phyloP scores from a whole-genome alignment of 2,329 filamentous ascomycete species.

The Pyrenophora tritici-repentis region DNA sequence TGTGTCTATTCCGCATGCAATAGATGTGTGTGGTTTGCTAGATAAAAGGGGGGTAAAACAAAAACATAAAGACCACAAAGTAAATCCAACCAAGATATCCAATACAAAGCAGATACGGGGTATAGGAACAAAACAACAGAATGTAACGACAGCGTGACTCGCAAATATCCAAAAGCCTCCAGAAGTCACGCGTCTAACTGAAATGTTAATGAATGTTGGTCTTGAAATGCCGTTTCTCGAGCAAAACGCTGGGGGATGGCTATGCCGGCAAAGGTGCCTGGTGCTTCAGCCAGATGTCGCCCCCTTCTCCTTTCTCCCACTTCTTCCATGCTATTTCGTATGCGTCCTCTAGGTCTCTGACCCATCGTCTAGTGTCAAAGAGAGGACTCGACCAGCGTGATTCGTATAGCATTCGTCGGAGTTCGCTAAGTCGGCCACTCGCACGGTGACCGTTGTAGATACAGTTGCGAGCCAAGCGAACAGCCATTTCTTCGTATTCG shows the following conservation, averaged over 20 bases:
- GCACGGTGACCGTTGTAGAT: conserved; percentile 40
- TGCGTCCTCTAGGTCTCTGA: conserved; percentile 82
- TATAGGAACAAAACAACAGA: too few relatives aligned
- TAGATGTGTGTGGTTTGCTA: too few relatives aligned
- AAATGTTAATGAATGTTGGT: neutral
- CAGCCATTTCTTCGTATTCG: conserved; percentile 74
- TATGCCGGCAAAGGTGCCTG: conserved; percentile 1
- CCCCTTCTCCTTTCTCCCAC: conserved; percentile 86
- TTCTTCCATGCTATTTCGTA: conserved; percentile 87
- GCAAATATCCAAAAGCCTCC: neutral
- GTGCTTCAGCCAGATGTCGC: conserved; percentile 79
- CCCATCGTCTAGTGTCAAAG: conserved; percentile 92
- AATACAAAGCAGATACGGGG: neutral
- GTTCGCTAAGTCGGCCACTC: conserved; percentile 72
- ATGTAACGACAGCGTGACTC: too few relatives aligned
- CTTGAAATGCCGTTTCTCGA: neutral
- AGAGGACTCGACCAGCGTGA: conserved; percentile 83
- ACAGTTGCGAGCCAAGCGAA: conserved; percentile 42
- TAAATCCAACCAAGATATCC: too few relatives aligned
- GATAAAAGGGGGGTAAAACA: neutral
- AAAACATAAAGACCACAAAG: too few relatives aligned
- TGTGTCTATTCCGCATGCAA: too few relatives aligned
- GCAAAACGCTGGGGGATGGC: neutral
- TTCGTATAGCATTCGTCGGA: conserved; percentile 81
- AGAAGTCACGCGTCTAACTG: too few relatives aligned